Conservation (phyloP, 768 basidiomycete genomes). For the Calocera viscosa region DNA sequence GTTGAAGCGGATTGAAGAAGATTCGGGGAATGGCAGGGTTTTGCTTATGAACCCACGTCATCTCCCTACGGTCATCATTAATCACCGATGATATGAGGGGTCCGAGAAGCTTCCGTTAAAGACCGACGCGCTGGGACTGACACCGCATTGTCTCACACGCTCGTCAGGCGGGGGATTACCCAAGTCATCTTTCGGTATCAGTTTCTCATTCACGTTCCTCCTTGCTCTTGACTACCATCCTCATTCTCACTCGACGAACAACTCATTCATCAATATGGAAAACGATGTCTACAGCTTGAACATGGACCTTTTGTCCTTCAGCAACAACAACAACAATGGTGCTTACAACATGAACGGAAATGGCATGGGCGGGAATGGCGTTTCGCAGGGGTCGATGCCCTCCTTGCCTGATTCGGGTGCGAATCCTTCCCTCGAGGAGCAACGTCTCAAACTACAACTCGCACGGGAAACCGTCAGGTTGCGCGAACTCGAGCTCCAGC, state of each 20-base stretch:
- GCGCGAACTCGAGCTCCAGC: not conserved
- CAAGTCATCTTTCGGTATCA: not conserved
- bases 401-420: not conserved
- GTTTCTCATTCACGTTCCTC: not conserved
- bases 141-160: no score
- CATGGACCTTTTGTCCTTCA: constrained; percentile 3
- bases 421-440: not conserved
- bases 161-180: no score
- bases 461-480: not conserved
- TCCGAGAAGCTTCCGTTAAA: no score
- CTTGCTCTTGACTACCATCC: not conserved
- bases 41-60: no score
- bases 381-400: not conserved
- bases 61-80: no score
- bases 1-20: no score
- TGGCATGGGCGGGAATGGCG: not conserved
- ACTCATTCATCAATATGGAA: not conserved
- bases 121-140: no score
- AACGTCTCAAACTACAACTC: not conserved
- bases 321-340: not conserved
- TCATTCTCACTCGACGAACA: not conserved
- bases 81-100: no score
- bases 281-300: not conserved
- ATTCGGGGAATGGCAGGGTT: no score
- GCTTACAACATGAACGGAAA: not conserved